These are phyloP conservation scores for Alternaria dauci DNA, from an alignment of 2,329 filamentous ascomycete genomes.

Conservation along the genomic window DNA sequence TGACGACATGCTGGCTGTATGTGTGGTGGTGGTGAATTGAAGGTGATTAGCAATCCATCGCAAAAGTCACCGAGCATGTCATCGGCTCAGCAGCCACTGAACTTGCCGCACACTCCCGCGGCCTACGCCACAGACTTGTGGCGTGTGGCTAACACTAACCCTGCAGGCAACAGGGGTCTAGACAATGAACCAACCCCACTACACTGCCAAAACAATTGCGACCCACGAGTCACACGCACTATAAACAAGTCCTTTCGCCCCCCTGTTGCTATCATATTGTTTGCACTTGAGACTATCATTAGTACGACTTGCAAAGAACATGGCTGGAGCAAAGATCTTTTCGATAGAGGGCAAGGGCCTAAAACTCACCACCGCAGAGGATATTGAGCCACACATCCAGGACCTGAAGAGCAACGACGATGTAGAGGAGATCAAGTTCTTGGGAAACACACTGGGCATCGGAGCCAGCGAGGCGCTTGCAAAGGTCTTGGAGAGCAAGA, in stretches of 20 bases:
- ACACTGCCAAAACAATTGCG: slow-evolving; percentile 37
- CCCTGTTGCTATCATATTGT: slow-evolving; percentile 1
- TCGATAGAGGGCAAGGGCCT: slow-evolving; percentile 90
- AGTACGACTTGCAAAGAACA: slow-evolving; percentile 32
- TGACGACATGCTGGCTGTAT: slow-evolving; percentile 42
- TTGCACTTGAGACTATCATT: slow-evolving; percentile 12
- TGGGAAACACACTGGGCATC: slow-evolving; percentile 92
- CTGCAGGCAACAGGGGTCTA: slow-evolving; percentile 20
- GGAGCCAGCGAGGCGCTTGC: slow-evolving; percentile 87
- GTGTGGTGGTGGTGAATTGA: slow-evolving; percentile 26
- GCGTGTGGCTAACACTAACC: slow-evolving; percentile 10
- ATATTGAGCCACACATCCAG: slow-evolving; percentile 85
- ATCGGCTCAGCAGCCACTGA: slow-evolving; percentile 15
- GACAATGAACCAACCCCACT: slow-evolving; percentile 40
- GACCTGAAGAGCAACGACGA: slow-evolving; percentile 74
- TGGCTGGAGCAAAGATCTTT: slow-evolving; percentile 72
- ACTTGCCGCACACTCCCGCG: slow-evolving; percentile 36
- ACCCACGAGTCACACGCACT: slow-evolving; percentile 9
- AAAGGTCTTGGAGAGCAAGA: slow-evolving; percentile 83
- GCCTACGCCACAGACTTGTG: slow-evolving; percentile 15
- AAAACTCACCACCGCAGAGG: slow-evolving; percentile 88
- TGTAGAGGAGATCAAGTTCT: slow-evolving; percentile 83
- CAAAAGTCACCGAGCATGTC: slow-evolving; percentile 29
- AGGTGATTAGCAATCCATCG: slow-evolving; percentile 40
- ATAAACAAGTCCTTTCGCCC: slow-evolving; percentile 4